phyloP scores from a whole-genome alignment of 257 asterid genomes.

The Forsythia viridissima region DNA sequence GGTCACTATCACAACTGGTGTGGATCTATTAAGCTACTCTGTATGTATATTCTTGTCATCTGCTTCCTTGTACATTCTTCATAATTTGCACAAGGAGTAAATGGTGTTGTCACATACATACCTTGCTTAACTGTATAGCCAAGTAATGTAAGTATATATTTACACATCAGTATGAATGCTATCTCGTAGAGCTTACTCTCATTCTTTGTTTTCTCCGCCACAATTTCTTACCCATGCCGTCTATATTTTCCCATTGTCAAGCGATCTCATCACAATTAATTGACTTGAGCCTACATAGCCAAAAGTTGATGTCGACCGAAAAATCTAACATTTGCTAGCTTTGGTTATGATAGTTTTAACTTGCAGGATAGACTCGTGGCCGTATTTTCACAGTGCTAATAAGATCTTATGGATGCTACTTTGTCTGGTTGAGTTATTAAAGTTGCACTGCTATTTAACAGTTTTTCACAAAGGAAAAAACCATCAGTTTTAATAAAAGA shows the following conservation, averaged over 20 bases:
- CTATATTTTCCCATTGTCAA: neutral
- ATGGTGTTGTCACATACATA: neutral
- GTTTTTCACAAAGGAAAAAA: too few relatives aligned
- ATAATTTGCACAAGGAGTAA: constrained; percentile 73
- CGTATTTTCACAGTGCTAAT: too few relatives aligned
- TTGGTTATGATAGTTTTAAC: neutral
- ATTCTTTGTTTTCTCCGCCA: neutral
- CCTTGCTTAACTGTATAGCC: neutral
- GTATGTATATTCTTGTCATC: constrained; percentile 84
- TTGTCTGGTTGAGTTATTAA: too few relatives aligned
- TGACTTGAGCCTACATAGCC: neutral
- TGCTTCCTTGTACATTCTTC: constrained; percentile 89
- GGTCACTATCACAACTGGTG: constrained; percentile 81
- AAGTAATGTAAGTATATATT: neutral
- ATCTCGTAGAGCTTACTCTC: neutral
- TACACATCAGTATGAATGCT: neutral
- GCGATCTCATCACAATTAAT: neutral
- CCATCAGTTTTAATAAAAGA: too few relatives aligned
- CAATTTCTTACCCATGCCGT: neutral
- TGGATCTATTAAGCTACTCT: constrained; percentile 83
- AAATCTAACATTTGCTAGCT: neutral
- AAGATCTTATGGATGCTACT: too few relatives aligned
- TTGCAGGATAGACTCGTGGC: too few relatives aligned
- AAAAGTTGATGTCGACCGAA: neutral
- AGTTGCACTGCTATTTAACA: too few relatives aligned